These are phyloP conservation scores for Dryadomyces sulphureus DNA, from an alignment of 2,329 filamentous ascomycete genomes.

Conservation along the genomic window DNA sequence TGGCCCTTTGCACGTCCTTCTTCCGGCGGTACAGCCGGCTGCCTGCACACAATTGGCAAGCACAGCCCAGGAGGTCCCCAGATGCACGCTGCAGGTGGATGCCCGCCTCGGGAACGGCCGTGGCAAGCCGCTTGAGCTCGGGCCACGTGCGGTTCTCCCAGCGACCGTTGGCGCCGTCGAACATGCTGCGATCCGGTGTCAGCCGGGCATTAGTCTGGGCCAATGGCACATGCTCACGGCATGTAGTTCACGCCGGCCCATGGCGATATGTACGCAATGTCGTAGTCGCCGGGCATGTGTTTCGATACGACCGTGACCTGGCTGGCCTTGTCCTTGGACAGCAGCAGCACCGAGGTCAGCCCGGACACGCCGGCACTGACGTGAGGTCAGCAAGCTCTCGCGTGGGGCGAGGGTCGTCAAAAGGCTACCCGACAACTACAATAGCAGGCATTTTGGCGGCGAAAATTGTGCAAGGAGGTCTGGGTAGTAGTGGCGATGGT, in stretches of 20 bases:
- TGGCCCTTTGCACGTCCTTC: too few species aligned
- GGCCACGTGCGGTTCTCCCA: not conserved
- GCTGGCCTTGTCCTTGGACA: conserved; percentile 15
- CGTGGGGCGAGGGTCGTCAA: too few species aligned
- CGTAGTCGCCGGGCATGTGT: not conserved
- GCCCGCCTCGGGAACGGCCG: not conserved
- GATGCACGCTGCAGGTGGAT: not conserved
- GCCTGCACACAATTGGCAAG: too few species aligned
- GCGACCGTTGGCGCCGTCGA: not conserved
- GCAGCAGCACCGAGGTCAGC: not conserved
- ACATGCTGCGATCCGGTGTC: too few species aligned
- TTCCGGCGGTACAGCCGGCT: too few species aligned
- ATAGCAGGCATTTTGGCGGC: not conserved
- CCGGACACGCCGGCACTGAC: not conserved
- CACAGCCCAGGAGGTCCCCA: too few species aligned
- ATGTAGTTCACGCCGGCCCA: not conserved
- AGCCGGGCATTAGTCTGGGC: too few species aligned
- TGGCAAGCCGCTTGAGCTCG: not conserved
- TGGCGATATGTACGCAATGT: not conserved
- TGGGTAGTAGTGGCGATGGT: too few species aligned
- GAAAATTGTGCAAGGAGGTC: too few species aligned
- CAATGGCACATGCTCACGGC: not conserved
- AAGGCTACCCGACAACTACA: not conserved
- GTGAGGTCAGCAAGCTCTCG: too few species aligned
- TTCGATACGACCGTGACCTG: not conserved